Base-by-base conservation (phyloP, 768 basidiomycete species). In the Candolleomyces efflorescens region DNA sequence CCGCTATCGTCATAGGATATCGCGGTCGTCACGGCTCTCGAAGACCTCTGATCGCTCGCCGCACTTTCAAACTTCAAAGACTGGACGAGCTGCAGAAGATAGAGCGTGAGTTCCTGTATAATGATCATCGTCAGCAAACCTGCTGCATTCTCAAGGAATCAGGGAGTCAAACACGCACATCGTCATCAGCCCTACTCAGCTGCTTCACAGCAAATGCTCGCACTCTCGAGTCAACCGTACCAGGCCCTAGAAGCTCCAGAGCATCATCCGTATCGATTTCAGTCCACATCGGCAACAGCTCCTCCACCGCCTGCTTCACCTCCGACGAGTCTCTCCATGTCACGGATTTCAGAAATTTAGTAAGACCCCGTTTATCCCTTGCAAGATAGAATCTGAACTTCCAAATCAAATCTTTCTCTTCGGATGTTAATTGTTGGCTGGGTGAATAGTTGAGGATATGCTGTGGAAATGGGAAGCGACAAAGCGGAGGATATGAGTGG, bases 351-450 rank as follows among this genome's bases (percentile, higher is more conserved):
- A 99, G 80, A 73, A 99, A 99, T 69, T 99, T 99, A 36, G 96
- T 98, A 41, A 98, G 80, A 2, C 95, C 94, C 10, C 91, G 86
- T 72, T 93, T 95, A 70, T 95, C 92, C 36, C 94, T 78, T 2
- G 88, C 85, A 11, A 99, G 85, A 63, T 97, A 98, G 74, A 98
- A 99, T n/a, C 97, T 84, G 79, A 96, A 99, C 70, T 96, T 95
- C 97, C 97, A 99, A 39, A 98, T 87, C 43, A 95, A 76, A 63
- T 98, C 96, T 67, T 96, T 97, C 73, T 98, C 96, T 65, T 94
- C 91, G 0, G 93, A 86, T 3, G 84, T 90, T 7, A 99, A 78
- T 10, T 82, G 79, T 59, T 89, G 91, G 58, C 90, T 95, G 0
- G 97, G 97, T 0, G 95, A 87, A 62, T 98, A 94, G 52, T 86